Conservation (phyloP, 1,139 yeast genomes). For the Arxiozyma slooffiae region DNA sequence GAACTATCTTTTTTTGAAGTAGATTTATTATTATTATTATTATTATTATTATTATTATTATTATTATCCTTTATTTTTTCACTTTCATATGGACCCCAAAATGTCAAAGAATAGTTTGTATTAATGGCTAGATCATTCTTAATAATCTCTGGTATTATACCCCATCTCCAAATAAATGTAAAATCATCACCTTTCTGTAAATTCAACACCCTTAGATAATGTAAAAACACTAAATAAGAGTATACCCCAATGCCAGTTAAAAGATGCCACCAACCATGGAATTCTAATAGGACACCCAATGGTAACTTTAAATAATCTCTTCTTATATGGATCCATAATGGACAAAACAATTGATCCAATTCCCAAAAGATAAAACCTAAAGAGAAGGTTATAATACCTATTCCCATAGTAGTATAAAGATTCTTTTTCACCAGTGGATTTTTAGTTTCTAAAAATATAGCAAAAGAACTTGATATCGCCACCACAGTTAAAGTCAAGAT, state of each 20-base stretch:
- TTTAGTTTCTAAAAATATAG: conserved; percentile 32
- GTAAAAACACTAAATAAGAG: conserved; percentile 48
- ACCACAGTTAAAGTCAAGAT: conserved; percentile 51
- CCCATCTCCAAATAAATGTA: conserved; percentile 43
- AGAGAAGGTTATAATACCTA: conserved; percentile 57
- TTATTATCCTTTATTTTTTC: neutral
- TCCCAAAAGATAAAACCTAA: conserved; percentile 70
- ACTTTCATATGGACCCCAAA: conserved; percentile 18
- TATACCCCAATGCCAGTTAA: conserved; percentile 79
- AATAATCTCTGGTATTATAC: conserved; percentile 39
- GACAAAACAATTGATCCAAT: conserved; percentile 72
- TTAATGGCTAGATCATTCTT: conserved; percentile 16
- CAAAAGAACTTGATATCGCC: conserved; percentile 41
- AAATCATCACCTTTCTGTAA: conserved; percentile 45
- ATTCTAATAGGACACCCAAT: conserved; percentile 75
- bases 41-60: no score
- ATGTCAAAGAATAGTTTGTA: conserved; percentile 22
- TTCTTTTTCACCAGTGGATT: conserved; percentile 38
- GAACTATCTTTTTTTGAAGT: neutral
- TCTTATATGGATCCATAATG: conserved; percentile 51
- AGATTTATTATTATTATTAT: neutral
- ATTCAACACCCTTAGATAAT: conserved; percentile 57
- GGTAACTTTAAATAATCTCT: conserved; percentile 71
- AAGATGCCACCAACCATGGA: conserved; percentile 98
- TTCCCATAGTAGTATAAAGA: conserved; percentile 44